A percentile compares a stretch with the other conserved stretches of the same genome.
These are phyloP conservation scores for Bipolaris victoriae DNA, from an alignment of 2,329 filamentous ascomycete genomes.

Conservation along the genomic window DNA sequence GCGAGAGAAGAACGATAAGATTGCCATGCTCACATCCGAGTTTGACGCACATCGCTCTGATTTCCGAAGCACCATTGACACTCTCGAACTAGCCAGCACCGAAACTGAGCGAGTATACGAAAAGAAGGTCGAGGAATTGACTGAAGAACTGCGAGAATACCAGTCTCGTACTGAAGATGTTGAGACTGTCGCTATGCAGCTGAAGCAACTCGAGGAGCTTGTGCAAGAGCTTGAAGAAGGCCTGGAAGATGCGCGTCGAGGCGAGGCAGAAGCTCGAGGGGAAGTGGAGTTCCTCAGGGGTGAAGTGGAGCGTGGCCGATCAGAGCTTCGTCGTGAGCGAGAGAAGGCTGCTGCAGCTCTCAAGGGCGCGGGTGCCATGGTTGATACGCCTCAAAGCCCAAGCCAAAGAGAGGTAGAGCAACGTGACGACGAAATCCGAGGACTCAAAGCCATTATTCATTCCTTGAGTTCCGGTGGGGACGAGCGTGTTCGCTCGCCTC, in stretches of 20 bases:
- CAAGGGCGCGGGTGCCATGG: slow-evolving; percentile 59
- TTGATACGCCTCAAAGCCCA: slow-evolving; percentile 49
- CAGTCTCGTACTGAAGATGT: slow-evolving; percentile 87
- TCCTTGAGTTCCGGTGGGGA: slow-evolving; percentile 77
- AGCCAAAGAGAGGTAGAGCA: slow-evolving; percentile 80
- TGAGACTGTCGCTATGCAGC: slow-evolving; percentile 84
- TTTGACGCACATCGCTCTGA: slow-evolving; percentile 95
- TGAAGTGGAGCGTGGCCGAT: slow-evolving; percentile 88
- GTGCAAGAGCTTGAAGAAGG: slow-evolving; percentile 97
- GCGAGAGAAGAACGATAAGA: slow-evolving; percentile 96
- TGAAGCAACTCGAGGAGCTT: slow-evolving; percentile 94
- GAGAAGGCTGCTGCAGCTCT: slow-evolving; percentile 75
- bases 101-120: slow-evolving; percentile 98
- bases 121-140: slow-evolving; percentile 83
- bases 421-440: slow-evolving; percentile 96
- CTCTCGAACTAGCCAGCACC: slow-evolving; percentile 89
- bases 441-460: slow-evolving; percentile 97
- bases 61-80: slow-evolving; percentile 96
- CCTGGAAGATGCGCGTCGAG: slow-evolving; percentile 88
- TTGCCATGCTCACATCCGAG: slow-evolving; percentile 87
- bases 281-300: slow-evolving; percentile 95
- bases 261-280: slow-evolving; percentile 92
- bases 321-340: slow-evolving; percentile 84
- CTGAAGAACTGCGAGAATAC: slow-evolving; percentile 81
- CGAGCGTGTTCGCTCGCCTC: slow-evolving; percentile 40